These are phyloP conservation scores for Fusarium nelsonii DNA, from an alignment of 2,329 filamentous ascomycete genomes.

Conservation along the genomic window DNA sequence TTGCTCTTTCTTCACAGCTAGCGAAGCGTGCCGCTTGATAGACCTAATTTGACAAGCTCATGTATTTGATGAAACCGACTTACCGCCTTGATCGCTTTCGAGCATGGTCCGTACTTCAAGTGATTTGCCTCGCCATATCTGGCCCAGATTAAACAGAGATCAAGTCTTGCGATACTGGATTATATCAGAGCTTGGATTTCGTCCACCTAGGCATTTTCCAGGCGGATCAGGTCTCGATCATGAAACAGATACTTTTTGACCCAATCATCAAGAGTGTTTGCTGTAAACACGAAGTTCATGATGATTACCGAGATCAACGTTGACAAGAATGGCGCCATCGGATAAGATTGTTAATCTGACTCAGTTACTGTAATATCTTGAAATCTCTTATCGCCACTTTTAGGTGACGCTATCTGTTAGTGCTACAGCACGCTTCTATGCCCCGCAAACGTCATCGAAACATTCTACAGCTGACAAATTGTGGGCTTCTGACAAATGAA, in stretches of 20 bases:
- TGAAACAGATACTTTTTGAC: too few relatives aligned
- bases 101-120: too few relatives aligned
- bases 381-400: accelerated
- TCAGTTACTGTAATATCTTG: background rate
- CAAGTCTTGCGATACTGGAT: too few relatives aligned
- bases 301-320: background rate
- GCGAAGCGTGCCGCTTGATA: background rate
- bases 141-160: too few relatives aligned
- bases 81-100: too few relatives aligned
- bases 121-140: too few relatives aligned
- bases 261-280: background rate
- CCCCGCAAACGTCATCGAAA: constrained; percentile 31
- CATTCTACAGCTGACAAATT: constrained; percentile 21
- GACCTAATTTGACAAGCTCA: background rate
- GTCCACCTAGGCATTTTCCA: too few relatives aligned
- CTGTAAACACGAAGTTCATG: background rate
- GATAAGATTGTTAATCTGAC: constrained; percentile 1
- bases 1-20: background rate
- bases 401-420: constrained; percentile 8
- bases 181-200: too few relatives aligned
- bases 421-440: background rate
- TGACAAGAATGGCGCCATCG: background rate
- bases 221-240: too few relatives aligned
- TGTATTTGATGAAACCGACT: background rate
- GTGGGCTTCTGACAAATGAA: constrained; percentile 19